Percentiles rank a stretch among this genome's conserved stretches.
Conservation (phyloP, 345 rosid species). For the Geranium brycei region DNA sequence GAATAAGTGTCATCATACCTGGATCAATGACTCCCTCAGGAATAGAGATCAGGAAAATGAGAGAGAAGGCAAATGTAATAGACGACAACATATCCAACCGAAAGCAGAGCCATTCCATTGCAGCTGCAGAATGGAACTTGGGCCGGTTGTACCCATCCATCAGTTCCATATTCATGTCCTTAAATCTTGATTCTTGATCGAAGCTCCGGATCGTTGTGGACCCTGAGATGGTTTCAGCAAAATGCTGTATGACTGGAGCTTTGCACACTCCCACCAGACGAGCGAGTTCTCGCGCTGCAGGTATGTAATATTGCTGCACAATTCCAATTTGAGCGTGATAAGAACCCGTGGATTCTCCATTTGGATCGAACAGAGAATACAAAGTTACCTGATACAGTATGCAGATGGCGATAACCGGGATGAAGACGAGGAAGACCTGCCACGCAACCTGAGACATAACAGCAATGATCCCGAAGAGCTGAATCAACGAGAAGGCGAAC, state of each 20-base stretch:
- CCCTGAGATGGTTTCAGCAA: conserved; percentile 74
- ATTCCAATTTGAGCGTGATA: neutral
- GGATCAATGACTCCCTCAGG: conserved; percentile 57
- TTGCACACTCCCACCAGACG: conserved; percentile 64
- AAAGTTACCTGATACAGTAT: conserved; percentile 62
- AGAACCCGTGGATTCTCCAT: too few relatives aligned
- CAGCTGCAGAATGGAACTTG: conserved; percentile 41
- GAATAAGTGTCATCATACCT: conserved; percentile 17
- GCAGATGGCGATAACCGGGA: conserved; percentile 50
- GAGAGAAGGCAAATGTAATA: conserved; percentile 55
- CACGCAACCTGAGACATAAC: conserved; percentile 80
- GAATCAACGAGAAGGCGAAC: conserved; percentile 39
- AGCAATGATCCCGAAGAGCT: conserved; percentile 49
- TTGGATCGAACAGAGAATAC: too few relatives aligned
- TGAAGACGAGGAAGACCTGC: conserved; percentile 59
- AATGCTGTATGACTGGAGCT: conserved; percentile 78
- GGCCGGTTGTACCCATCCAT: conserved; percentile 60
- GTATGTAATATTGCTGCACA: conserved; percentile 55
- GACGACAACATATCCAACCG: conserved; percentile 62
- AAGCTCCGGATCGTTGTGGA: conserved; percentile 72
- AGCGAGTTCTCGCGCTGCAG: conserved; percentile 62
- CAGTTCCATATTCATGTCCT: conserved; percentile 41
- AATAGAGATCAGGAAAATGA: conserved; percentile 49
- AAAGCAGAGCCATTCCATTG: conserved; percentile 82
- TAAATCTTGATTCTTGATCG: conserved; percentile 60